Evolutionary conservation across 257 asterid genomes (phyloP), one percentile per base, ranked within the genome.

Genomic region (Solanum etuberosum): DNA sequence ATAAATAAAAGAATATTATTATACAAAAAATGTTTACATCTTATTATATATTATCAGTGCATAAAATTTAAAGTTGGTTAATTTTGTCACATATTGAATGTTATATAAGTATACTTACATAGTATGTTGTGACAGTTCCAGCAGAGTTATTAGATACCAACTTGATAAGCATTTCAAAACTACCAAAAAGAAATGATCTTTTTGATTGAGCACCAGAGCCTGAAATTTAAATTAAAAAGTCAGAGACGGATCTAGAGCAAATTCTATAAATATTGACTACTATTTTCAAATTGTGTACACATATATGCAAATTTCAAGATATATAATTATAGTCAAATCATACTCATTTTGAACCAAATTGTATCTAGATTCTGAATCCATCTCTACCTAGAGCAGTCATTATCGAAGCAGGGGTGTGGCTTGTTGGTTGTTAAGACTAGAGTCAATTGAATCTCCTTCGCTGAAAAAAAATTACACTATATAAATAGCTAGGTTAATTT

Each of bases 71-170:
- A 54, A 54, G 11, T 51, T 0, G 59, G 8, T 48, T 48, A 48
- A 48, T 48, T 48, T 48, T 48, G 23, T 48, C 1, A 51, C 59
- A 38, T 2, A 32, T 3, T 34, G 37, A 34, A 34, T 34, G 23
- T 51, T 51, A 51, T 51, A 51, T 16, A 20, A 51, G 29, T 46
- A 87, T 40, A 81, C 96, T 90, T 86, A 93, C 97, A 21, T 92
- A 95, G 87, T 89, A 94, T 23, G 98, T 92, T 6, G 95, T 94
- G 8, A 95, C 98, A 2, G 98, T 94, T 77, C 98, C 98, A 29
- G 98, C 98, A 32, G 98, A 92, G 90, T 94, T 90, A 38, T 95
- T 96, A 4, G 95, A 92, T 21, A 90, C 93, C 7, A 95, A 88
- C 84, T 95, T 95, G 83, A 95, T 91, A 37, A 51, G 91, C 93